Percentiles rank a stretch among this genome's conserved stretches.
These are phyloP conservation scores for Botrytis fragariae DNA, from an alignment of 2,329 filamentous ascomycete genomes.

Conservation along the genomic window DNA sequence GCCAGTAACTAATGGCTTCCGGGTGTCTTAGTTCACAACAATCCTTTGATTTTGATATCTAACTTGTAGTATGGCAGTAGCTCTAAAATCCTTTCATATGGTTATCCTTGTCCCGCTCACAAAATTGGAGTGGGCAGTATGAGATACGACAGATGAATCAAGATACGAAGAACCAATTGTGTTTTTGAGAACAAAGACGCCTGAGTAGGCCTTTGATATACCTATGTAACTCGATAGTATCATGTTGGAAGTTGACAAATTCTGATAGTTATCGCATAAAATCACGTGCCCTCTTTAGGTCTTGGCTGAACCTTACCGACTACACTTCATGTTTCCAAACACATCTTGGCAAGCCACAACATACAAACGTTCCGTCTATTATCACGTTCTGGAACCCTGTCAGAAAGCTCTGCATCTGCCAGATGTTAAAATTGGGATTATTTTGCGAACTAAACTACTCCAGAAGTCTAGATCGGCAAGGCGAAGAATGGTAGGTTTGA, in stretches of 20 bases:
- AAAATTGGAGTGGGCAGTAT: background rate
- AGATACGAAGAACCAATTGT: background rate
- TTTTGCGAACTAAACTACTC: background rate
- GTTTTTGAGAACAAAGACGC: background rate
- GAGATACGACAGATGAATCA: no score
- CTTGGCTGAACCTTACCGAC: constrained; percentile 5
- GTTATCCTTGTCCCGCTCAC: background rate
- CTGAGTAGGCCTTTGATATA: background rate
- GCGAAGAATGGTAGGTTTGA: background rate
- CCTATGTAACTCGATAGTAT: background rate
- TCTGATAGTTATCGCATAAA: background rate
- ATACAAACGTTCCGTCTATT: background rate
- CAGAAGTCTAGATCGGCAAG: background rate
- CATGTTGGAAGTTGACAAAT: background rate
- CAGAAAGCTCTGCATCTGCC: background rate
- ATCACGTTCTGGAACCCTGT: background rate
- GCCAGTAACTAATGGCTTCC: background rate
- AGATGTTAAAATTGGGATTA: background rate
- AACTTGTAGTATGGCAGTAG: background rate
- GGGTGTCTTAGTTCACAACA: background rate
- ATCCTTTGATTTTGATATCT: background rate
- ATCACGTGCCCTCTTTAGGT: background rate
- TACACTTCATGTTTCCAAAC: background rate
- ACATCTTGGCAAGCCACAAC: constrained; percentile 6
- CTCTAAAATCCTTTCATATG: background rate